Base-by-base conservation (phyloP, 306 rosid genomes). In the Cucumis melo region DNA sequence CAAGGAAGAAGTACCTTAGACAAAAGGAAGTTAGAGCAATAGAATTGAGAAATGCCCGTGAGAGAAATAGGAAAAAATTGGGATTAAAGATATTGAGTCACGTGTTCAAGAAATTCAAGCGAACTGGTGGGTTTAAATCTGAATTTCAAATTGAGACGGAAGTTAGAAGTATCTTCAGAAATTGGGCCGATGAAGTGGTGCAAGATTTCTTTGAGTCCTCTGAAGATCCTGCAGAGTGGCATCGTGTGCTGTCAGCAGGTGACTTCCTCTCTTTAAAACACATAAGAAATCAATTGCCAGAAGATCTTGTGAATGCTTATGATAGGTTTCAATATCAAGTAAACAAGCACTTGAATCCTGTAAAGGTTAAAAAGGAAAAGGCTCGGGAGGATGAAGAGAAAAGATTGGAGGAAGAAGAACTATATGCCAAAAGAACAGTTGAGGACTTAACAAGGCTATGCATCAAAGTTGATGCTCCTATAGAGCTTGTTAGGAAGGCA, bases 401-500 rank as follows among this genome's bases (percentile, higher is more conserved):
- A 78, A 89, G 77, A 73, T 58, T 36, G 29, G 80, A 65, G 81
- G 90, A 91, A 79, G 90, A 91, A 84, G 83, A 79, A 41, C 90
- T 73, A 83, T 93, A 93, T 79, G 85, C 90, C 0, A 90, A 77
- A 79, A 79, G 83, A 24, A 87, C 96, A 15, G 87, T 90, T 61
- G 96, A 89, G 72, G 98, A 93, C 85, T 86, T 93, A 87, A 87
- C 93, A 10, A 87, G 83, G 88, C 81, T 93, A 39, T 87, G 93
- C 83, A 78, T 88, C 77, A 91, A 93, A 85, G 93, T 88, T 39
- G 97, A 89, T 63, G 97, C 97, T 36, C 98, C 98, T 14, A 81
- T 89, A 73, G 77, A 85, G 78, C 84, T 83, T 64, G 73, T 93
- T 32, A 87, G 92, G 83, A 86, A 88, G 86, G 90, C 89, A 23